Percentiles rank a stretch among this genome's conserved stretches.
phyloP scores from a whole-genome alignment of 2,329 filamentous ascomycete genomes.

The Elsinoe fawcettii region DNA sequence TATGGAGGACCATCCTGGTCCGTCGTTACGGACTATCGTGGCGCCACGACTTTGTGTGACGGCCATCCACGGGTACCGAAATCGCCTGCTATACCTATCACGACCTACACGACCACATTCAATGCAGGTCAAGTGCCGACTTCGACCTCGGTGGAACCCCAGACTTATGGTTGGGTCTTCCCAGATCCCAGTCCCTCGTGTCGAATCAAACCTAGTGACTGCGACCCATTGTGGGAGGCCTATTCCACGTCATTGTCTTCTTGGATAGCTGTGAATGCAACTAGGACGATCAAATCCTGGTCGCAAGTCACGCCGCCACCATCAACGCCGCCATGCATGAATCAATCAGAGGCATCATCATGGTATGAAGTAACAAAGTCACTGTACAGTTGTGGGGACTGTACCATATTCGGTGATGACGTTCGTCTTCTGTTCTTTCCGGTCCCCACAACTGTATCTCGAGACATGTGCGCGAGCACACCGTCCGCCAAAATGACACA shows the following conservation, averaged over 20 bases:
- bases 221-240: constrained; percentile 24
- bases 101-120: constrained; percentile 15
- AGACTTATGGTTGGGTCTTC: constrained; percentile 17
- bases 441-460: constrained; percentile 20
- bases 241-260: constrained; percentile 22
- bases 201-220: constrained; percentile 23
- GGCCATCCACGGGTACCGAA: constrained; percentile 24
- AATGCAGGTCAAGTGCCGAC: constrained; percentile 17
- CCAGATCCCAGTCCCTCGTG: constrained; percentile 22
- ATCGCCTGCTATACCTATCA: constrained; percentile 22
- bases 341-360: constrained; percentile 18
- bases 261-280: constrained; percentile 15
- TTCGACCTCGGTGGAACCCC: constrained; percentile 15
- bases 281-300: background rate
- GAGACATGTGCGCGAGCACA: constrained; percentile 26
- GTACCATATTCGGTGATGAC: constrained; percentile 27
- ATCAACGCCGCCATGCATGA: constrained; percentile 22
- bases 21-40: constrained; percentile 24
- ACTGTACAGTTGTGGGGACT: constrained; percentile 25
- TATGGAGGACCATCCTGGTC: constrained; percentile 20
- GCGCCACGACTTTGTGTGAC: constrained; percentile 27
- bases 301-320: constrained; percentile 20
- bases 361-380: constrained; percentile 17
- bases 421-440: constrained; percentile 28
- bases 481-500: constrained; percentile 23